Conservation (phyloP, 352 stramenopile species). For the Pythium grandisporangium region DNA sequence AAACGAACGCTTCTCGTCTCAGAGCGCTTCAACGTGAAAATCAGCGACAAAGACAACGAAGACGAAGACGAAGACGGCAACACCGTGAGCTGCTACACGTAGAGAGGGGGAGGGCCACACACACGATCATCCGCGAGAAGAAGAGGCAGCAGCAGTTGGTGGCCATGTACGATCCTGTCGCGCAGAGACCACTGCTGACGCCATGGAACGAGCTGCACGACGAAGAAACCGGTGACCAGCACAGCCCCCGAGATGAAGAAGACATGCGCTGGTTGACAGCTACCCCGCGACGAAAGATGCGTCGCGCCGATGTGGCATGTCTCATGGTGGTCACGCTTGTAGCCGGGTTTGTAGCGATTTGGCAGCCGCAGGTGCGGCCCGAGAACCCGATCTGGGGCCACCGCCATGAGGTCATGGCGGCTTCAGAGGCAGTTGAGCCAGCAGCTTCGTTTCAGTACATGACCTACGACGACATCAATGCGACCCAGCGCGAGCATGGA, state of each 20-base stretch:
- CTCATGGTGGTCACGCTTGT: conserved; percentile 35
- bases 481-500: conserved; percentile 21
- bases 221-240: conserved; percentile 1
- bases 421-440: background rate
- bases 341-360: conserved; percentile 38
- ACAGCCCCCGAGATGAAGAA: background rate
- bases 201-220: background rate
- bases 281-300: conserved; percentile 14
- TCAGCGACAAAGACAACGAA: too few relatives aligned
- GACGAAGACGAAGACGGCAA: too few relatives aligned
- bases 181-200: background rate
- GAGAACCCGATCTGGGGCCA: conserved; percentile 25
- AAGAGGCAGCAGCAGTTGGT: too few relatives aligned
- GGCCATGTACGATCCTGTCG: too few relatives aligned
- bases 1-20: too few relatives aligned
- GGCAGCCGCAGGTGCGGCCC: conserved; percentile 23
- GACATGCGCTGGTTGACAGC: background rate
- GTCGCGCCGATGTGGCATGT: conserved; percentile 38
- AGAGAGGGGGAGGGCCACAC: too few relatives aligned
- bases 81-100: too few relatives aligned
- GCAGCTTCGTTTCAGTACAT: conserved; percentile 22
- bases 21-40: too few relatives aligned
- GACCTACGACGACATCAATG: conserved; percentile 51
- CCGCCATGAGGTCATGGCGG: background rate
- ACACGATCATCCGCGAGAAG: too few relatives aligned